These are phyloP conservation scores for Diaporthe sp. DNA, from an alignment of 2,329 filamentous ascomycete genomes.

Conservation along the genomic window DNA sequence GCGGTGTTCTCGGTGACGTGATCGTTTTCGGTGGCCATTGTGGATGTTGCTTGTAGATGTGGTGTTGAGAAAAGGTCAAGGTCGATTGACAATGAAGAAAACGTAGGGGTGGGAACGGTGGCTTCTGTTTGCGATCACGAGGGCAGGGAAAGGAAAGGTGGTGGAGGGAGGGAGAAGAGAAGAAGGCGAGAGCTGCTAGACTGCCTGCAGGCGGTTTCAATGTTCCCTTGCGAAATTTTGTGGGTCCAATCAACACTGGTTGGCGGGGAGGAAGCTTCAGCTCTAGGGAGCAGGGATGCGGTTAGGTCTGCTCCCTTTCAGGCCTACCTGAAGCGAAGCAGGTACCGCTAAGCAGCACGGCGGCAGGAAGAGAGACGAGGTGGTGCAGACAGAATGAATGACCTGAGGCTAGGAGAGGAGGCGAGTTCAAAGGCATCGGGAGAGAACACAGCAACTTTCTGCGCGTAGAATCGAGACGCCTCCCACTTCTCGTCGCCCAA, in stretches of 20 bases:
- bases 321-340: slow-evolving; percentile 1
- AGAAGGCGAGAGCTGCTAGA: slow-evolving; percentile 28
- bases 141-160: slow-evolving; percentile 24
- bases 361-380: slow-evolving; percentile 6
- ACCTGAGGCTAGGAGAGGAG: background rate
- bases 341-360: background rate
- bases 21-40: slow-evolving; percentile 66
- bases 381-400: background rate
- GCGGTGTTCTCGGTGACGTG: slow-evolving; percentile 61
- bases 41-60: slow-evolving; percentile 46
- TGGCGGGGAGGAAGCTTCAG: slow-evolving; percentile 38
- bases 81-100: slow-evolving; percentile 2
- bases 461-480: background rate
- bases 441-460: slow-evolving; percentile 7
- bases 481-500: background rate
- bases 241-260: slow-evolving; percentile 38
- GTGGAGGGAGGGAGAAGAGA: slow-evolving; percentile 17
- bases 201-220: slow-evolving; percentile 33
- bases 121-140: slow-evolving; percentile 24
- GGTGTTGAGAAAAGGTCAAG: slow-evolving; percentile 24
- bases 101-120: background rate
- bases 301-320: slow-evolving; percentile 14
- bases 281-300: slow-evolving; percentile 27
- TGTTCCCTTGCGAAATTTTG: slow-evolving; percentile 36
- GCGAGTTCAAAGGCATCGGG: background rate